These are phyloP conservation scores for Solanum tacnaense DNA, from an alignment of 257 asterid genomes.

Conservation along the genomic window DNA sequence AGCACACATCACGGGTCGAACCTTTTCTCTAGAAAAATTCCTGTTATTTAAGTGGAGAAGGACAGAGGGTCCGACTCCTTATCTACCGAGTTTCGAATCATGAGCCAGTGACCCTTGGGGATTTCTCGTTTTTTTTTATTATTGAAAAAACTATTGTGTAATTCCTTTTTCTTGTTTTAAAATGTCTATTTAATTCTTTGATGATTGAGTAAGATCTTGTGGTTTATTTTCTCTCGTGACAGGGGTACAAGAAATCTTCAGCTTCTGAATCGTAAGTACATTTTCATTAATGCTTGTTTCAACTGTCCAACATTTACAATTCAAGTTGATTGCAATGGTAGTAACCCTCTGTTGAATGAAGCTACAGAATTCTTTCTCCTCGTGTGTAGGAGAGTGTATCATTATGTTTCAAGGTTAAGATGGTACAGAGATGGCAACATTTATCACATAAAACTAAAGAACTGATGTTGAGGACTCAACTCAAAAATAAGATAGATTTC, in stretches of 20 bases:
- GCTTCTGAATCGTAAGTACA: conserved; percentile 76
- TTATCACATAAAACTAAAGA: neutral
- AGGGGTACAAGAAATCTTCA: conserved; percentile 85
- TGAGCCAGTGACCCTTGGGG: neutral
- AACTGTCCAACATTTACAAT: neutral
- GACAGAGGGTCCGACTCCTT: neutral
- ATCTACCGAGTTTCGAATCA: neutral
- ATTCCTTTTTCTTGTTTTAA: neutral
- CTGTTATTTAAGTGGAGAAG: neutral
- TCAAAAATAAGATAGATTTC: neutral
- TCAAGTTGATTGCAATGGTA: neutral
- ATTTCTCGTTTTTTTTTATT: neutral
- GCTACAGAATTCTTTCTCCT: neutral
- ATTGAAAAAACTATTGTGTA: neutral
- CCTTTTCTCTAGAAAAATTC: neutral
- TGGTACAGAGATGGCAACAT: neutral
- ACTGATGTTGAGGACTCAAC: neutral
- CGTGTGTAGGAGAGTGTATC: neutral
- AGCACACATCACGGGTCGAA: neutral
- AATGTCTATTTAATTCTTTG: neutral
- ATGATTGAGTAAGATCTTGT: neutral
- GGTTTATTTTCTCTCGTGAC: conserved; percentile 14
- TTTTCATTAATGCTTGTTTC: conserved; percentile 10
- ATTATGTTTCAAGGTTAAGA: neutral
- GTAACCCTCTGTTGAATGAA: neutral